Conservation (phyloP, 2,329 filamentous ascomycete species). For the Chalaropsis ovoidea region DNA sequence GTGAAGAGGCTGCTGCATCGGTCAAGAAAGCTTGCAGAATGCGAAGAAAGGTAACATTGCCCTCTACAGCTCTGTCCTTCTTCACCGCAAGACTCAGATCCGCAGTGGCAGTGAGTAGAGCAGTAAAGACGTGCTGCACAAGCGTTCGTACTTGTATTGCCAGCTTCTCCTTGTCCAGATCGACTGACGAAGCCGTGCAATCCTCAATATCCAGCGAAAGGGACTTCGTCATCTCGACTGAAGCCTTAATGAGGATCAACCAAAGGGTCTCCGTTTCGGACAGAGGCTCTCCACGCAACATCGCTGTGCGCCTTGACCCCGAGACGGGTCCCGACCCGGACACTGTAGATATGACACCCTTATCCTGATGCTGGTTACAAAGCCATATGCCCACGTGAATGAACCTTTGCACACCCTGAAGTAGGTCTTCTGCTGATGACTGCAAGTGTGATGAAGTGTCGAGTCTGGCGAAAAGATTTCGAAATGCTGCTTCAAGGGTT, state of each 20-base stretch:
- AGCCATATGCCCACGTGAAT: slow-evolving; percentile 90
- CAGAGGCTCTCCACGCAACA: slow-evolving; percentile 35
- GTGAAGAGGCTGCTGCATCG: slow-evolving; percentile 68
- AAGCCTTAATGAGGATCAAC: slow-evolving; percentile 51
- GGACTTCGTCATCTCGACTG: slow-evolving; percentile 45
- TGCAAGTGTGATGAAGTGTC: slow-evolving; percentile 45
- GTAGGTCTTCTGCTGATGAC: slow-evolving; percentile 60
- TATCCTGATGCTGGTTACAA: slow-evolving; percentile 62
- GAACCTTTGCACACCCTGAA: slow-evolving; percentile 77
- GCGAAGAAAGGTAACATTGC: slow-evolving; percentile 69
- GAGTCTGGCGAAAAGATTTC: slow-evolving; percentile 58
- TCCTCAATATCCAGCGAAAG: slow-evolving; percentile 27
- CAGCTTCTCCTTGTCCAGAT: slow-evolving; percentile 50
- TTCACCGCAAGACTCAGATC: slow-evolving; percentile 28
- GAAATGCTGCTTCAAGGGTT: slow-evolving; percentile 67
- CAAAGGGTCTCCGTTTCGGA: slow-evolving; percentile 48
- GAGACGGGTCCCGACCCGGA: not conserved
- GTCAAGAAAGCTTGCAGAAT: slow-evolving; percentile 82
- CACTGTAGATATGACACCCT: not conserved
- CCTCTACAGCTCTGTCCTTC: slow-evolving; percentile 31
- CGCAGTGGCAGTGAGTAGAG: slow-evolving; percentile 62
- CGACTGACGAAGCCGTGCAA: slow-evolving; percentile 22
- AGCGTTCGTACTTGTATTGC: slow-evolving; percentile 60
- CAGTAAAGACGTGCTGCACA: slow-evolving; percentile 85
- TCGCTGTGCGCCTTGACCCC: not conserved